These are phyloP conservation scores for Xylariaceae sp. DNA, from an alignment of 2,329 filamentous ascomycete species.

Conservation along the genomic window DNA sequence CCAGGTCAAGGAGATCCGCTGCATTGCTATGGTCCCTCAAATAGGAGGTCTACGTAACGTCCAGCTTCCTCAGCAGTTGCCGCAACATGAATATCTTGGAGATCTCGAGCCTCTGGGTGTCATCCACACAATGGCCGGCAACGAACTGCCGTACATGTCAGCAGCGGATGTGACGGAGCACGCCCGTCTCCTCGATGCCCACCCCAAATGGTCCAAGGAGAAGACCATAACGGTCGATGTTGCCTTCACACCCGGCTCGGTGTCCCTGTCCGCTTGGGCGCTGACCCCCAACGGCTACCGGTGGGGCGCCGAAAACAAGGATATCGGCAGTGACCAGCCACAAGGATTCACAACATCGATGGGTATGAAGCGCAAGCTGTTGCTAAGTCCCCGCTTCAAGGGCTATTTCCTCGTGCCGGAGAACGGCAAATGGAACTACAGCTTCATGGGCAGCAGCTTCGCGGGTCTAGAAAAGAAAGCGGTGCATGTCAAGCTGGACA, in stretches of 20 bases:
- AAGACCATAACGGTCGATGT: constrained; percentile 94
- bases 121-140: constrained; percentile 93
- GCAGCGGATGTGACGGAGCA: constrained; percentile 93
- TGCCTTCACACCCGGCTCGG: constrained; percentile 92
- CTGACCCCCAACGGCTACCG: constrained; percentile 90
- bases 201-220: constrained; percentile 74
- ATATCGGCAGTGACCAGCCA: constrained; percentile 86
- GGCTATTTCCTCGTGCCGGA: constrained; percentile 97
- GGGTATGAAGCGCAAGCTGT: constrained; percentile 90
- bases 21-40: constrained; percentile 96
- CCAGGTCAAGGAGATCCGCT: constrained; percentile 93
- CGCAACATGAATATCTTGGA: constrained; percentile 85
- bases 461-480: constrained; percentile 84
- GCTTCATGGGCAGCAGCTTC: constrained; percentile 92
- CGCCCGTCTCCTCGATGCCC: constrained; percentile 79
- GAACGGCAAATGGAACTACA: constrained; percentile 91
- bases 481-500: constrained; percentile 90
- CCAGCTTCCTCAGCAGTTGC: constrained; percentile 82
- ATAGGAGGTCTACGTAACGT: constrained; percentile 90
- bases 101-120: constrained; percentile 86
- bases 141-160: constrained; percentile 95
- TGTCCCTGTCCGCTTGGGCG: constrained; percentile 89
- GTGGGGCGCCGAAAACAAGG: constrained; percentile 96
- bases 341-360: constrained; percentile 88
- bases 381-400: constrained; percentile 87